These are phyloP conservation scores for Acer campestre DNA, from an alignment of 345 rosid species.

Conservation along the genomic window DNA sequence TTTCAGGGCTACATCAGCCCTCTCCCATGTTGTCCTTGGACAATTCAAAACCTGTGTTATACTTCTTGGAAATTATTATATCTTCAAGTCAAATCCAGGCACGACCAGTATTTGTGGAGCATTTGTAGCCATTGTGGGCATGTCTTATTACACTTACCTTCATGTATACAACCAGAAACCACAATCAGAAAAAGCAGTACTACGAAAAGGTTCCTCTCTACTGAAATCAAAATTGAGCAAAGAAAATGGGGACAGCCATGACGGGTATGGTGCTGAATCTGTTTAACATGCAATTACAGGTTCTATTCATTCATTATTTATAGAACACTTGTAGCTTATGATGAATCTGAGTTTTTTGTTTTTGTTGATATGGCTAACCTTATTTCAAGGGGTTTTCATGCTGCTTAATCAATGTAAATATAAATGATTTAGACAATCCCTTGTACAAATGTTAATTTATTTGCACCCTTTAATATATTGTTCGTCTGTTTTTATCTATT, in stretches of 20 bases:
- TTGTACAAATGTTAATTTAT: neutral
- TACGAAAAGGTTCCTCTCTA: conserved; percentile 27
- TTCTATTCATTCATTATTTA: conserved; percentile 10
- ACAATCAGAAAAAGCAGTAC: conserved; percentile 39
- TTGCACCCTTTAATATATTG: neutral
- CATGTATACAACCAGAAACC: conserved; percentile 40
- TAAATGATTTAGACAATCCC: neutral
- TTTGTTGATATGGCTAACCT: neutral
- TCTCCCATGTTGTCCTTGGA: conserved; percentile 74
- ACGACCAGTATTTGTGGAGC: conserved; percentile 61
- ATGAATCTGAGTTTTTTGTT: neutral
- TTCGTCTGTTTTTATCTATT: neutral
- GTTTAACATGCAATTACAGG: conserved; percentile 8
- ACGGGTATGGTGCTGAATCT: conserved; percentile 29
- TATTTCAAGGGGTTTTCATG: neutral
- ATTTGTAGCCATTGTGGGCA: conserved; percentile 64
- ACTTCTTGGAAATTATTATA: conserved; percentile 63
- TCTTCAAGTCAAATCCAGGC: conserved; percentile 71
- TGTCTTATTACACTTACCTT: conserved; percentile 64
- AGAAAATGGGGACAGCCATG: conserved; percentile 43
- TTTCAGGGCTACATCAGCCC: conserved; percentile 74
- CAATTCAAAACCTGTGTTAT: conserved; percentile 79
- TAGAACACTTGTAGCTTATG: neutral
- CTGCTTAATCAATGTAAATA: conserved; percentile 10
- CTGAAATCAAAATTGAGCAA: conserved; percentile 53